Base-by-base conservation (phyloP, 2,329 filamentous ascomycete genomes). In the Colletotrichum destructivum region DNA sequence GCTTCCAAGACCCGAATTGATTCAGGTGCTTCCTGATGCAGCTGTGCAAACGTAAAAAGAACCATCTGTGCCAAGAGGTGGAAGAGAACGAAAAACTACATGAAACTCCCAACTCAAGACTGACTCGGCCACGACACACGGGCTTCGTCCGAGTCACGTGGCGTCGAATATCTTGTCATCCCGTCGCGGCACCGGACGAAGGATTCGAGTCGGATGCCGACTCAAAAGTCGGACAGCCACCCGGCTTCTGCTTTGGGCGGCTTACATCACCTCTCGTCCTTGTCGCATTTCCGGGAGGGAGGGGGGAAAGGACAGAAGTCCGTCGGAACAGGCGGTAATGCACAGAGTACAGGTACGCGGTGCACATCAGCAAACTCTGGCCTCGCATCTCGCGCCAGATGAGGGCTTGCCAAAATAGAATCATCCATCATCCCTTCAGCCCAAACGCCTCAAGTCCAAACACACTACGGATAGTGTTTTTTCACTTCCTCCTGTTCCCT, bases 101-200 rank as follows among this genome's bases (percentile, higher is more conserved):
- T 69, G 59, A 71, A 63, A 71, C 69, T 23, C 31, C 31, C 31
- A 31, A 7, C 31, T 8, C n/a, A 31, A 38, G 13, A 21, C 65
- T 71, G 69, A 69, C 65, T 69, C 59, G 59, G n/a, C 52, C 5
- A 11, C 54, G 26, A 67, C 60, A 63, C 59, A 55, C 26, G 46
- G 46, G 15, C 35, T 4, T 60, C 11, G 12, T 55, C 59, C 54
- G 59, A 68, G 59, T 71, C 59, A 63, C 59, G 64, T 69, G 65
- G 31, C 35, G 38, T 18, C 12, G 21, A 47, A 42, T 31, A 21
- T 61, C 4, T 51, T 52, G 60, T 42, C 60, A 52, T 52, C 46
- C 59, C 46, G 31, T 51, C 59, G 38, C 62, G 40, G 40, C 5
- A 44, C 62, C 56, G 46, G 59, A 71, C 38, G 57, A 69, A 52